Conservation (phyloP, 2,329 filamentous ascomycete species). For the Colletotrichum sidae region DNA sequence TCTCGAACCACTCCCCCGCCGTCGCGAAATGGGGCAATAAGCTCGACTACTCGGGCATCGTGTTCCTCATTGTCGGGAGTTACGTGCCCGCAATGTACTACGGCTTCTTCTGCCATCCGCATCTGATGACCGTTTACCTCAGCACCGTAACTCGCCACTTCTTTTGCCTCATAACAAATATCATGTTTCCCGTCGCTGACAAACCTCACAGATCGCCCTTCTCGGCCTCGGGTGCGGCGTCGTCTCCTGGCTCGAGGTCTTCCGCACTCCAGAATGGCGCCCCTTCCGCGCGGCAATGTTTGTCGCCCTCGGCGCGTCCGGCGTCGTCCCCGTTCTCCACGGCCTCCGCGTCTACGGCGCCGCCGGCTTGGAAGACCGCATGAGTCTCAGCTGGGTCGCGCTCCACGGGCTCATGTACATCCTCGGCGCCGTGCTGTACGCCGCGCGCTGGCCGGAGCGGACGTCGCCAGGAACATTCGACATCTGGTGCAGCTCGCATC, state of each 20-base stretch:
- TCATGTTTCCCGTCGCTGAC: conserved; percentile 34
- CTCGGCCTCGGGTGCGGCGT: conserved; percentile 81
- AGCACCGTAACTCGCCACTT: conserved; percentile 68
- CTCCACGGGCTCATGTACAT: conserved; percentile 88
- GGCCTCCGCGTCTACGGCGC: conserved; percentile 77
- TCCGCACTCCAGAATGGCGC: conserved; percentile 85
- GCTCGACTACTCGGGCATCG: conserved; percentile 94
- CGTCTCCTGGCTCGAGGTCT: conserved; percentile 83
- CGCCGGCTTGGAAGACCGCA: conserved; percentile 73
- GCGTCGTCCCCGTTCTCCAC: conserved; percentile 85
- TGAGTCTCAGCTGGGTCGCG: conserved; percentile 84
- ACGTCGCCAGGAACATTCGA: conserved; percentile 83
- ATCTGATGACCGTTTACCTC: conserved; percentile 78
- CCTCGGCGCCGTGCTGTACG: conserved; percentile 86
- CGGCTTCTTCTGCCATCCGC: conserved; percentile 79
- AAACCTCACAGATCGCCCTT: conserved; percentile 72
- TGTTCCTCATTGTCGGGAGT: conserved; percentile 89
- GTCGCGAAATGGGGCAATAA: conserved; percentile 91
- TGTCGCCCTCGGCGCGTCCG: conserved; percentile 85
- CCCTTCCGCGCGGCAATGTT: conserved; percentile 92
- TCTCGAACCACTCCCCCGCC: conserved; percentile 83
- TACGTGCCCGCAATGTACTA: conserved; percentile 92
- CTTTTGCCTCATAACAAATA: not conserved
- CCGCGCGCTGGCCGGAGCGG: conserved; percentile 86
- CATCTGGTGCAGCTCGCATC: conserved; percentile 92